Percentiles rank a stretch among this genome's conserved stretches.
Conservation (phyloP, 1,139 yeast species). For the Suhomyces bribrorum region DNA sequence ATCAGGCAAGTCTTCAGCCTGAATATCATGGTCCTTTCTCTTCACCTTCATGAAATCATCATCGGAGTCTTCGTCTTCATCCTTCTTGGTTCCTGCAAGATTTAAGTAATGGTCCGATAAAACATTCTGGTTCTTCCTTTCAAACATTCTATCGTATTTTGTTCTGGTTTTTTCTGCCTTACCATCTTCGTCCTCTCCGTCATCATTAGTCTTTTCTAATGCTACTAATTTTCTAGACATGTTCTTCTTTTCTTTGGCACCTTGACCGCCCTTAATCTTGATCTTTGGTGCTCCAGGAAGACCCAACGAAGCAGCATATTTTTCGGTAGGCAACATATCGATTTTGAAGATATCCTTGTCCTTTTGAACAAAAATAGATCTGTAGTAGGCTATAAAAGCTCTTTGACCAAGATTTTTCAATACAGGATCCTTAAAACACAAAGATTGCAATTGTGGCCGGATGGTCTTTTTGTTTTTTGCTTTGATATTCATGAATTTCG, state of each 20-base stretch:
- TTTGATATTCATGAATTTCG: slow-evolving; percentile 73
- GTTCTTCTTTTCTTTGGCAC: slow-evolving; percentile 73
- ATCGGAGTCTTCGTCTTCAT: slow-evolving; percentile 40
- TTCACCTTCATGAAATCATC: slow-evolving; percentile 85
- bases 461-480: slow-evolving; percentile 77
- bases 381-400: slow-evolving; percentile 87
- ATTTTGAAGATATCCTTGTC: slow-evolving; percentile 84
- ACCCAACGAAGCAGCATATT: slow-evolving; percentile 84
- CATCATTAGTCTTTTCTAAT: slow-evolving; percentile 61
- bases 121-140: slow-evolving; percentile 89
- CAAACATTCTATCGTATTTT: slow-evolving; percentile 94
- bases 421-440: slow-evolving; percentile 89
- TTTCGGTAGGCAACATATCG: slow-evolving; percentile 76
- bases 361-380: slow-evolving; percentile 81
- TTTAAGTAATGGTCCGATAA: slow-evolving; percentile 84
- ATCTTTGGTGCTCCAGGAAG: slow-evolving; percentile 95
- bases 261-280: slow-evolving; percentile 62
- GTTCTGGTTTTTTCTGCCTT: slow-evolving; percentile 59
- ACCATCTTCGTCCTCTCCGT: slow-evolving; percentile 55
- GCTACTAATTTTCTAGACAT: slow-evolving; percentile 68
- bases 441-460: slow-evolving; percentile 79
- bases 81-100: slow-evolving; percentile 52
- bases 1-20: slow-evolving; percentile 66
- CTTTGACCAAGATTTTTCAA: slow-evolving; percentile 92
- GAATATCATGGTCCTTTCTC: slow-evolving; percentile 69